Evolutionary conservation across 1,284 basidiomycete genomes (phyloP), one percentile per base, ranked within the genome.

Genomic region (Exsudoporus floridanus): DNA sequence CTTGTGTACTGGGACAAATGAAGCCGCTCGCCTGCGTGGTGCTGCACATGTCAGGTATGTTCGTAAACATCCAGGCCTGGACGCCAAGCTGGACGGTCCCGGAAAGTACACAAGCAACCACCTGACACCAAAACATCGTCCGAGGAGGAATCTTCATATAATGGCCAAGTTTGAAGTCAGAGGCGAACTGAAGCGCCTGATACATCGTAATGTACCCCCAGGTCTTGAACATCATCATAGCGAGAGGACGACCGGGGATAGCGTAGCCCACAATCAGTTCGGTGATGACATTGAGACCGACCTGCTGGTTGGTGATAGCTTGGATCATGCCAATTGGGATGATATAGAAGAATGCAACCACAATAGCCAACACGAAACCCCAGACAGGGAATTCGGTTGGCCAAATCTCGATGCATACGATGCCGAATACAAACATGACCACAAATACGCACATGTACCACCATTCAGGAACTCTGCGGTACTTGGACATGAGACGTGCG

Each of bases 391-490:
- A 74, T 21, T 80, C 5, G 77, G 70, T 83, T 12, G 76, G 68
- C 77, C 79, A 88, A n/a, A 82, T 75, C 60, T 72, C 68, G 39
- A 91, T 82, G 13, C 76, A 70, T 46, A 84, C 61, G 48, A 91
- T 70, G 7, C 81, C 81, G 40, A 90, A 76, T 1, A 78, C 73
- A 58, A 80, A 82, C 80, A 77, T 81, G 39, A 61, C 42, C 46
- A 73, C 70, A 51, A 79, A 76, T 54, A 78, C 72, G 62, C 77
- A 77, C 4, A 77, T 75, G 53, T 79, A 80, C 76, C 83, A 88
- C 87, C 86, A 91, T 51, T 87, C 80, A 0, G 89, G 88, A 0
- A 90, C 86, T 58, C 82, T 80, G 1, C 70, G 77, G 67, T 92
- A 92, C 49, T 75, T 73, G 13, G 79, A 73, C 90, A 92, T 93